A percentile compares a stretch with the other conserved stretches of the same genome.
These are phyloP conservation scores for Thalassia testudinum DNA, from an alignment of 116 monocot genomes.

Conservation along the genomic window DNA sequence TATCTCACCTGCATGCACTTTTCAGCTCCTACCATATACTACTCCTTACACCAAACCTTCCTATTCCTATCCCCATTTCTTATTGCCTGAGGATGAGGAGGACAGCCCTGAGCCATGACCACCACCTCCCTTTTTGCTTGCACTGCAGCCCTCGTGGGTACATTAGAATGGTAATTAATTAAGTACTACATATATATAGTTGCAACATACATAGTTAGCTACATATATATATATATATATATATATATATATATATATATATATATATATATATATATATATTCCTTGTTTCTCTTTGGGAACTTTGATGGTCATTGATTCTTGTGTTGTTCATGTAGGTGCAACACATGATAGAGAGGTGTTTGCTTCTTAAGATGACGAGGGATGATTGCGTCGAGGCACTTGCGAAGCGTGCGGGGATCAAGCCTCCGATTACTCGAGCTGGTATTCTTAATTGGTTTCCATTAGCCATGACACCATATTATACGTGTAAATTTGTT, in stretches of 20 bases:
- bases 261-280: no score
- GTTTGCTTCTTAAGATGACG: conserved; percentile 31
- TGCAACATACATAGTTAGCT: no score
- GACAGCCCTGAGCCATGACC: conserved; percentile 7
- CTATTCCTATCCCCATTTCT: neutral
- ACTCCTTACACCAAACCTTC: neutral
- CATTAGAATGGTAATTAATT: conserved; percentile 34
- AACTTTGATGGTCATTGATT: neutral
- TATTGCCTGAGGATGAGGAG: neutral
- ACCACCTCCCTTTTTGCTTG: conserved; percentile 21
- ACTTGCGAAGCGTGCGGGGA: conserved; percentile 25
- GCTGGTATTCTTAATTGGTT: conserved; percentile 12
- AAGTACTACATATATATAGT: no score
- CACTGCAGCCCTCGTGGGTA: conserved; percentile 35
- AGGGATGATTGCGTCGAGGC: conserved; percentile 31
- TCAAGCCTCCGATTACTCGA: conserved; percentile 28
- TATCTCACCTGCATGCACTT: conserved; percentile 8
- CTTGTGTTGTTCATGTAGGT: conserved; percentile 19
- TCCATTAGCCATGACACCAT: neutral
- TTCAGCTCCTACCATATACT: neutral
- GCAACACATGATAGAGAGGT: conserved; percentile 59
- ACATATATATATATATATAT: no score
- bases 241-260: neutral
- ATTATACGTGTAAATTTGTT: neutral
- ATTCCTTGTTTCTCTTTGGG: neutral